phyloP scores from a whole-genome alignment of 257 asterid species.

The Forsythia suspensa region DNA sequence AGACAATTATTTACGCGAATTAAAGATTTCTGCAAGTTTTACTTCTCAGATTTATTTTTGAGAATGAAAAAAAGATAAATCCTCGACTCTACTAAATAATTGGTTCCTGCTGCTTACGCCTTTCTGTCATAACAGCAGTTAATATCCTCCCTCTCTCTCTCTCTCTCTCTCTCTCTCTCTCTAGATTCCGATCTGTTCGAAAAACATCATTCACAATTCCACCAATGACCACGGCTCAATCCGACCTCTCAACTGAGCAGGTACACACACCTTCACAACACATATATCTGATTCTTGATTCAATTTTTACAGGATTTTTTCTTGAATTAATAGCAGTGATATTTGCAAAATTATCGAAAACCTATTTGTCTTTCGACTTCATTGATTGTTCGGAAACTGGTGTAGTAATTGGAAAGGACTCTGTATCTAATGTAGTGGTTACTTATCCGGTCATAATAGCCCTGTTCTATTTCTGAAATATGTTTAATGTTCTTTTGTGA shows the following conservation, averaged over 20 bases:
- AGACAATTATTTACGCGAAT: too few relatives aligned
- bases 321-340: background rate
- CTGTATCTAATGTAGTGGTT: background rate
- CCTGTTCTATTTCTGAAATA: background rate
- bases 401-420: background rate
- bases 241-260: slow-evolving; percentile 49
- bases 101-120: slow-evolving; percentile 26
- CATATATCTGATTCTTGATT: background rate
- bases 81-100: background rate
- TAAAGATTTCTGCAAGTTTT: too few relatives aligned
- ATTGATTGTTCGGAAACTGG: background rate
- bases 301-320: background rate
- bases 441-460: background rate
- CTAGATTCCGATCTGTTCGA: slow-evolving; percentile 44
- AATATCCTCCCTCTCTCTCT: background rate
- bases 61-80: too few relatives aligned
- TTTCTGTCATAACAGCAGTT: slow-evolving; percentile 2
- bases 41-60: too few relatives aligned
- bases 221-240: slow-evolving; percentile 48
- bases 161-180: slow-evolving; percentile 7
- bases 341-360: background rate
- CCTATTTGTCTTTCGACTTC: background rate
- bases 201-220: slow-evolving; percentile 9
- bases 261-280: slow-evolving; percentile 13
- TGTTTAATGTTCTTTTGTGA: background rate